Percentiles rank a stretch among this genome's conserved stretches.
Evolutionary conservation across 345 rosid species (phyloP).

Genomic region (Eucalyptus sideroxylon): DNA sequence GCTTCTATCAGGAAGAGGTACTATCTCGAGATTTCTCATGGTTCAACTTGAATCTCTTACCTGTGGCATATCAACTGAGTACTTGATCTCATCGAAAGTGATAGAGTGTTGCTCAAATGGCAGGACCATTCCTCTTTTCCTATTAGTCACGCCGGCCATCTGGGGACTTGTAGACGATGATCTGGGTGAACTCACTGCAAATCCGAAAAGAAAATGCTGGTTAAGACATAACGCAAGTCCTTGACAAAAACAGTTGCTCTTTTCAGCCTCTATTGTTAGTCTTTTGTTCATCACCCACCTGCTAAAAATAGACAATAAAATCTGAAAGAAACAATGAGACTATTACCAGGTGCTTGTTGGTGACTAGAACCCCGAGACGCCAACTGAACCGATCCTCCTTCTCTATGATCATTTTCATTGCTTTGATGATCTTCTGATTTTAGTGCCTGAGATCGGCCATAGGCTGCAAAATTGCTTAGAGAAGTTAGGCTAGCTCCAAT

Average conservation of each 20-base stretch:
- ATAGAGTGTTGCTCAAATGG: slow-evolving; percentile 42
- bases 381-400: slow-evolving; percentile 15
- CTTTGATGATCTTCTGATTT: slow-evolving; percentile 25
- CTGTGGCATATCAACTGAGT: slow-evolving; percentile 55
- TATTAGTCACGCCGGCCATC: neutral
- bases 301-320: neutral
- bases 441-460: slow-evolving; percentile 35
- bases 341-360: slow-evolving; percentile 1
- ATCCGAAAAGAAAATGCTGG: neutral
- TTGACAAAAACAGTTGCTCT: neutral
- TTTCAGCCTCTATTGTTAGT: neutral
- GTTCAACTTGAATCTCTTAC: slow-evolving; percentile 1
- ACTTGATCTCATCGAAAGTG: slow-evolving; percentile 30
- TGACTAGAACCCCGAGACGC: neutral
- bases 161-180: neutral
- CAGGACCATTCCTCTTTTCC: slow-evolving; percentile 50
- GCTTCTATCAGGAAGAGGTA: neutral
- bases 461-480: slow-evolving; percentile 22
- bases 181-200: neutral
- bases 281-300: neutral
- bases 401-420: neutral
- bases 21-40: neutral
- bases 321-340: neutral
- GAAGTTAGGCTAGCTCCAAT: neutral
- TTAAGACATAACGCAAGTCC: neutral